A percentile compares a stretch with the other conserved stretches of the same genome.
phyloP scores from a whole-genome alignment of 148 eudicot genomes.

The Nyssa sinensis region DNA sequence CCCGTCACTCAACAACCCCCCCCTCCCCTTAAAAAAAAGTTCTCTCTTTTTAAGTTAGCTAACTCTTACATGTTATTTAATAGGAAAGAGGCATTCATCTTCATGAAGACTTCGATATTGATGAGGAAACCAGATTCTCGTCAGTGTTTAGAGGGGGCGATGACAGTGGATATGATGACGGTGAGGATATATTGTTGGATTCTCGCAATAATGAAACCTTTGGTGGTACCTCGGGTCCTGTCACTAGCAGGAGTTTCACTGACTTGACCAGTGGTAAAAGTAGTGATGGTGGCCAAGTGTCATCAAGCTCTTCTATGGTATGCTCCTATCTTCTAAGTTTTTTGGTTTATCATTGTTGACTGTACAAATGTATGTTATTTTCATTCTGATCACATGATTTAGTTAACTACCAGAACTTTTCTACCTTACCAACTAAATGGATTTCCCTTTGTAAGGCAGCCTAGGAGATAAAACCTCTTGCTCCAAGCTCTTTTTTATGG shows the following conservation, averaged over 20 bases:
- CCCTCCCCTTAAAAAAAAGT: too few species aligned
- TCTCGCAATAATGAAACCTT: slow-evolving; percentile 72
- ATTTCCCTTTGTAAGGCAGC: neutral
- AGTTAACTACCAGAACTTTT: too few species aligned
- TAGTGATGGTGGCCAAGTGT: slow-evolving; percentile 39
- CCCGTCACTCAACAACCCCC: too few species aligned
- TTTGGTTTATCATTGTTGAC: neutral
- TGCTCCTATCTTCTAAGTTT: neutral
- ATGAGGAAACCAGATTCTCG: slow-evolving; percentile 91
- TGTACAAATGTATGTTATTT: neutral
- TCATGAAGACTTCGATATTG: slow-evolving; percentile 60
- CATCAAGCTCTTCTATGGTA: slow-evolving; percentile 55
- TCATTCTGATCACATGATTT: neutral
- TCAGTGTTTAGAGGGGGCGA: slow-evolving; percentile 76
- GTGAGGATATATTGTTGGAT: slow-evolving; percentile 63
- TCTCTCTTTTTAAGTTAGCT: neutral
- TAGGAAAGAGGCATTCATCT: slow-evolving; percentile 80
- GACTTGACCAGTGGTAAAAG: slow-evolving; percentile 54
- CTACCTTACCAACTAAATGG: neutral
- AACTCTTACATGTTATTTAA: neutral
- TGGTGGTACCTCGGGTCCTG: slow-evolving; percentile 52
- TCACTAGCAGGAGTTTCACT: slow-evolving; percentile 51
- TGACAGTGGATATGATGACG: slow-evolving; percentile 80
- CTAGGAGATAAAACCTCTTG: neutral
- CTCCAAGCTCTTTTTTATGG: neutral